These are phyloP conservation scores for Trichodelitschia bisporula DNA, from an alignment of 495 filamentous ascomycete species.

Conservation along the genomic window DNA sequence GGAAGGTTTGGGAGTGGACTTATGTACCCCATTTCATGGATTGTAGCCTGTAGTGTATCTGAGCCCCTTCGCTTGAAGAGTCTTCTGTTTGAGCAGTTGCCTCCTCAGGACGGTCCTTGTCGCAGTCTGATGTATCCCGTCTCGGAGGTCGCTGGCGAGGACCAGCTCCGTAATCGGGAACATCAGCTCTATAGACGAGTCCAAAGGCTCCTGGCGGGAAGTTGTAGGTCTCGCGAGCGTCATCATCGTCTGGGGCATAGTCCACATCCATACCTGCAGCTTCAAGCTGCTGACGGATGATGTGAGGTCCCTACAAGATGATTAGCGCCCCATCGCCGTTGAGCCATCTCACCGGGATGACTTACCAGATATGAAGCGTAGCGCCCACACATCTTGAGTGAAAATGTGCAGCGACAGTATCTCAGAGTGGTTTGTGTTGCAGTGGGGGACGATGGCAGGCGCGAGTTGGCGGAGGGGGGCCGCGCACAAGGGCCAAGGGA, in stretches of 20 bases:
- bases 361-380: no score
- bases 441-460: no score
- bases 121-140: constrained; percentile 4
- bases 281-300: constrained; percentile 43
- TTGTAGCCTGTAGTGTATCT: constrained; percentile 46
- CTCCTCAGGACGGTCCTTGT: constrained; percentile 13
- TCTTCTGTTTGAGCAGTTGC: background rate
- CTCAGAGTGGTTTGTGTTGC: no score
- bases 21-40: constrained; percentile 66
- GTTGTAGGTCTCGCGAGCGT: constrained; percentile 64
- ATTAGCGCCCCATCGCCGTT: constrained; percentile 20
- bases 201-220: constrained; percentile 77
- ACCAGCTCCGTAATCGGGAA: constrained; percentile 27
- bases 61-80: constrained; percentile 1
- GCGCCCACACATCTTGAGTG: no score
- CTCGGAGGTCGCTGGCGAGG: no score
- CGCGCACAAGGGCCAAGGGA: no score
- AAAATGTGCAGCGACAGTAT: no score
- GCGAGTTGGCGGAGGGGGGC: no score
- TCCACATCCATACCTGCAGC: constrained; percentile 53
- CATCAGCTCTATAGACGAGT: constrained; percentile 62
- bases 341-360: no score
- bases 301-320: constrained; percentile 24
- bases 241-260: constrained; percentile 50
- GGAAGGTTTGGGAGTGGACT: background rate